Conservation (phyloP, 345 rosid species). For the Acer yangbiense region DNA sequence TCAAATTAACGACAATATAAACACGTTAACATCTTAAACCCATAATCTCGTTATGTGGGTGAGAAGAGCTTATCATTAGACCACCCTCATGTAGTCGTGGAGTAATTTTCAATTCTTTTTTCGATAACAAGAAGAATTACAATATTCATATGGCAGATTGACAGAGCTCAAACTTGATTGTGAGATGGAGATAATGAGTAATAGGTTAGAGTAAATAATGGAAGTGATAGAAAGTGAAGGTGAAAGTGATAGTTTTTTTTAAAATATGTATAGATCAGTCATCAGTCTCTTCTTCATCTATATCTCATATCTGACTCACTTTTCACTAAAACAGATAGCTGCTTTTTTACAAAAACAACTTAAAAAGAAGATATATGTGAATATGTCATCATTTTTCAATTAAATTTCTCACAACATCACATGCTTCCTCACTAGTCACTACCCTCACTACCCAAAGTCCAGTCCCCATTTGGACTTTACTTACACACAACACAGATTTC, state of each 20-base stretch:
- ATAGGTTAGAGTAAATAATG: not conserved
- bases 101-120: not conserved
- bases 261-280: not conserved
- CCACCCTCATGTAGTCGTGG: too few species aligned
- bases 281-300: not conserved
- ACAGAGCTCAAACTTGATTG: not conserved
- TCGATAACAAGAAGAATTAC: conserved; percentile 9
- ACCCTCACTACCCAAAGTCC: too few species aligned
- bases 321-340: conserved; percentile 4
- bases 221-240: not conserved
- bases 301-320: conserved; percentile 10
- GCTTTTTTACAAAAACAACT: not conserved
- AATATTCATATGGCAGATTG: conserved; percentile 4
- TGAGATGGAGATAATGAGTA: not conserved
- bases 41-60: too few species aligned
- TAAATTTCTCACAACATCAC: conserved; percentile 9
- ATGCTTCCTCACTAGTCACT: not conserved
- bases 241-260: conserved; percentile 17
- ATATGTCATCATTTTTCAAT: not conserved
- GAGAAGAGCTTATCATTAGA: too few species aligned
- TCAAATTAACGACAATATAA: too few species aligned
- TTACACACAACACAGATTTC: not conserved
- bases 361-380: conserved; percentile 4
- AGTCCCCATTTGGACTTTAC: not conserved
- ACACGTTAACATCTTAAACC: too few species aligned